A percentile compares a stretch with the other conserved stretches of the same genome.
Evolutionary conservation across 2,329 filamentous ascomycete species (phyloP).

Genomic region (Leptographium lundbergii): DNA sequence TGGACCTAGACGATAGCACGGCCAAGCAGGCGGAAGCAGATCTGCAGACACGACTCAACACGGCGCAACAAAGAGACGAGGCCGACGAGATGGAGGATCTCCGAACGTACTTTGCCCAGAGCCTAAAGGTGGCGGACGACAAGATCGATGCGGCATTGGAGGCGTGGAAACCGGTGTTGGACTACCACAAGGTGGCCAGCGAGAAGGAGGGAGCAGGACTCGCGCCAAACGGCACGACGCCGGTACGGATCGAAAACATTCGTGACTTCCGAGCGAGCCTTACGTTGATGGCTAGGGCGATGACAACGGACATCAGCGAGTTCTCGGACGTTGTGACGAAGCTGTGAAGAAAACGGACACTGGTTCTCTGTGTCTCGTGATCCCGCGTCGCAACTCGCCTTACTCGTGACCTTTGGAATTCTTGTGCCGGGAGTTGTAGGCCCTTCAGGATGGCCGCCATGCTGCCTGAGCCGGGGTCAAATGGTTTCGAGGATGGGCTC

Average conservation of each 20-base stretch:
- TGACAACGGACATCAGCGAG: slow-evolving; percentile 61
- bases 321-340: slow-evolving; percentile 82
- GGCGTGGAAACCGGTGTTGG: slow-evolving; percentile 22
- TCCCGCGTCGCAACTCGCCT: not conserved
- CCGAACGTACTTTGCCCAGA: slow-evolving; percentile 34
- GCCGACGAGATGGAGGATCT: slow-evolving; percentile 37
- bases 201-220: slow-evolving; percentile 12
- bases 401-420: not conserved
- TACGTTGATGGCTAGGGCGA: slow-evolving; percentile 57
- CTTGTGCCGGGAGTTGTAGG: too few species aligned
- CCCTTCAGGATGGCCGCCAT: too few species aligned
- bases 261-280: slow-evolving; percentile 68
- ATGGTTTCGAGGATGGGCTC: too few species aligned
- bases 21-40: slow-evolving; percentile 19
- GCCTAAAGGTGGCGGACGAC: slow-evolving; percentile 32
- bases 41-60: slow-evolving; percentile 20
- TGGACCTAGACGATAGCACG: slow-evolving; percentile 21
- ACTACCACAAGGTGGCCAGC: slow-evolving; percentile 18
- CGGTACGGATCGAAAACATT: slow-evolving; percentile 62
- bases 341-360: slow-evolving; percentile 33
- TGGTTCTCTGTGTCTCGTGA: not conserved
- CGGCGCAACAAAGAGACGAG: slow-evolving; percentile 24
- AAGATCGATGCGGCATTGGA: slow-evolving; percentile 30
- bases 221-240: slow-evolving; percentile 35
- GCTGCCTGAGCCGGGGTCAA: too few species aligned